Evolutionary conservation across 2,329 filamentous ascomycete species (phyloP).

Genomic region (Purpureocillium lavendulum): DNA sequence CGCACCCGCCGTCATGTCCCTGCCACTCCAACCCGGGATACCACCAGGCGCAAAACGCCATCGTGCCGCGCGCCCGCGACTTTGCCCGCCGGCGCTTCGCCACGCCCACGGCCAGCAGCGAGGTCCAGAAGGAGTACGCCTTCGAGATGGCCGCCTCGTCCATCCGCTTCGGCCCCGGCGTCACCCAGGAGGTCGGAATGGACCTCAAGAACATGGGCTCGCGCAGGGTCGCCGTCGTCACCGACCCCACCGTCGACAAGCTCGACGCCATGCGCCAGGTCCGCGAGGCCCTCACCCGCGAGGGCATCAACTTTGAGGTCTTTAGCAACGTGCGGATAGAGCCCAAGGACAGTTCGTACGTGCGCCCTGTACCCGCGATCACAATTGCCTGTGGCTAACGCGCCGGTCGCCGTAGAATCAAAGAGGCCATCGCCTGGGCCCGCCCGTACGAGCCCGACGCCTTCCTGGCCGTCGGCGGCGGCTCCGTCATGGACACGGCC

Average conservation of each 20-base stretch:
- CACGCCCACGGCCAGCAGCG: constrained; percentile 54
- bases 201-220: constrained; percentile 88
- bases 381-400: too few relatives aligned
- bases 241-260: constrained; percentile 72
- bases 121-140: constrained; percentile 80
- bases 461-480: constrained; percentile 81
- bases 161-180: constrained; percentile 88
- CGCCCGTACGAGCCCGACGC: constrained; percentile 77
- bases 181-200: constrained; percentile 95
- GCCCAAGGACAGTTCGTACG: constrained; percentile 87
- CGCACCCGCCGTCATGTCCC: constrained; percentile 79
- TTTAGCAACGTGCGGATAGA: constrained; percentile 78
- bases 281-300: constrained; percentile 65
- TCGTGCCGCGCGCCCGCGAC: constrained; percentile 38
- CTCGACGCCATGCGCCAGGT: constrained; percentile 87
- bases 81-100: constrained; percentile 47
- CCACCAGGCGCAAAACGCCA: constrained; percentile 55
- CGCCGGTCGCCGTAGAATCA: constrained; percentile 47
- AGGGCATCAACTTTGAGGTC: constrained; percentile 74
- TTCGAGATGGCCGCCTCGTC: constrained; percentile 97
- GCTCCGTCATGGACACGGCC: constrained; percentile 94
- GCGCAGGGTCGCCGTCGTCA: constrained; percentile 85
- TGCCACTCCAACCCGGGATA: constrained; percentile 86
- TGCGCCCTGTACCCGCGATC: neutral
- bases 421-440: constrained; percentile 80